Conservation (phyloP, 1,139 yeast genomes). For the Pichia sp. region DNA sequence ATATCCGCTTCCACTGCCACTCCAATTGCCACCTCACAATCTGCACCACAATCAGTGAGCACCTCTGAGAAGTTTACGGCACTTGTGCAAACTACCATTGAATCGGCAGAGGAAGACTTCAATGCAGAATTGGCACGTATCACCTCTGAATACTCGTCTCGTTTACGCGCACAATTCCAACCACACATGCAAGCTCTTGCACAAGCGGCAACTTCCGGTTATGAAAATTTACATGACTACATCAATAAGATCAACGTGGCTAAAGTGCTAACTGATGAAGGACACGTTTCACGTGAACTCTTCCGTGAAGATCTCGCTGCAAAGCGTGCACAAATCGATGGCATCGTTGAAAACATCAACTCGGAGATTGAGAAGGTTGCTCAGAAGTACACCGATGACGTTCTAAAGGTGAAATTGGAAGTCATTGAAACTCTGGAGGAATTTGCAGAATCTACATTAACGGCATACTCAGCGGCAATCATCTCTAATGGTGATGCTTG, state of each 20-base stretch:
- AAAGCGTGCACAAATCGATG: constrained; percentile 31
- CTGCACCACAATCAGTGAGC: background rate
- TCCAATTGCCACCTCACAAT: background rate
- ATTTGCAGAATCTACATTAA: constrained; percentile 59
- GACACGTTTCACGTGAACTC: constrained; percentile 47
- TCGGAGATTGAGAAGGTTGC: constrained; percentile 31
- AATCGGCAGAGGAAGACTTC: constrained; percentile 38
- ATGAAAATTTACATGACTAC: constrained; percentile 38
- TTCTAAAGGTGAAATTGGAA: constrained; percentile 42
- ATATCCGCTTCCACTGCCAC: constrained; percentile 1
- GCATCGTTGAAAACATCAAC: constrained; percentile 33
- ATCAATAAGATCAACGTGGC: constrained; percentile 46
- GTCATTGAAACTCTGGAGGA: constrained; percentile 63
- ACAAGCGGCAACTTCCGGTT: constrained; percentile 35
- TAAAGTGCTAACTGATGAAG: constrained; percentile 29
- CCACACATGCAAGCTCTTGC: constrained; percentile 38
- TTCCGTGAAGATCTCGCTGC: constrained; percentile 40
- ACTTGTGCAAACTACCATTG: constrained; percentile 39
- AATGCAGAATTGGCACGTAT: constrained; percentile 34
- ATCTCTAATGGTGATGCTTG: constrained; percentile 34
- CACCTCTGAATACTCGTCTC: constrained; percentile 30
- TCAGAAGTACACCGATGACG: constrained; percentile 32
- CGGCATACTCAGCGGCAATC: constrained; percentile 39
- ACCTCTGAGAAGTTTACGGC: constrained; percentile 24
- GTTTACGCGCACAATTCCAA: constrained; percentile 34